Evolutionary conservation across 2,329 filamentous ascomycete genomes (phyloP).

Genomic region (Colletotrichum shisoi): DNA sequence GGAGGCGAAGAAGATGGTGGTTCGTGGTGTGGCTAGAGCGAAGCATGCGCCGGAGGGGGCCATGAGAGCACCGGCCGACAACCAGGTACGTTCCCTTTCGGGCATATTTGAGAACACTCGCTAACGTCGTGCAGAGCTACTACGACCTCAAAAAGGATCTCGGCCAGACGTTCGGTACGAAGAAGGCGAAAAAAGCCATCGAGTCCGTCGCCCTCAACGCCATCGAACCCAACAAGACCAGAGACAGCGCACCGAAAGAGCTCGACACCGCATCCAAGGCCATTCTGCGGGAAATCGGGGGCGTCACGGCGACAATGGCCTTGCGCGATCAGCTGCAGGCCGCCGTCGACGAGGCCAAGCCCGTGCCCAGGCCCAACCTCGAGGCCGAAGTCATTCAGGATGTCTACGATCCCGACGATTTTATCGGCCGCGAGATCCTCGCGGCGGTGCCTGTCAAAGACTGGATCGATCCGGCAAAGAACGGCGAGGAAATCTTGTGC

Average conservation of each 20-base stretch:
- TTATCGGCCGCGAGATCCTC: conserved; percentile 74
- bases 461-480: conserved; percentile 74
- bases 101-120: too few relatives aligned
- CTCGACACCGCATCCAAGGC: conserved; percentile 64
- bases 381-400: conserved; percentile 72
- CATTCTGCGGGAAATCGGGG: conserved; percentile 70
- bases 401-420: conserved; percentile 72
- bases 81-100: conserved; percentile 30
- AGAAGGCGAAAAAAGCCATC: conserved; percentile 83
- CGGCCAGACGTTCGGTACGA: conserved; percentile 81
- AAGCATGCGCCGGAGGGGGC: conserved; percentile 61
- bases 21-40: conserved; percentile 65
- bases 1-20: conserved; percentile 69
- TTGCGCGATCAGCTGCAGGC: conserved; percentile 71
- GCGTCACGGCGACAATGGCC: conserved; percentile 70
- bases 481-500: conserved; percentile 64
- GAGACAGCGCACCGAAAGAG: conserved; percentile 53
- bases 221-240: conserved; percentile 59
- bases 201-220: conserved; percentile 74
- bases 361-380: conserved; percentile 74
- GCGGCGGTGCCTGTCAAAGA: conserved; percentile 73
- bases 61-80: conserved; percentile 46
- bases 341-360: conserved; percentile 72
- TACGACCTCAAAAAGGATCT: conserved; percentile 72
- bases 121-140: conserved; percentile 56